Percentiles rank a stretch among this genome's conserved stretches.
phyloP scores from a whole-genome alignment of 2,329 filamentous ascomycete genomes.

The Diaporthe eres region DNA sequence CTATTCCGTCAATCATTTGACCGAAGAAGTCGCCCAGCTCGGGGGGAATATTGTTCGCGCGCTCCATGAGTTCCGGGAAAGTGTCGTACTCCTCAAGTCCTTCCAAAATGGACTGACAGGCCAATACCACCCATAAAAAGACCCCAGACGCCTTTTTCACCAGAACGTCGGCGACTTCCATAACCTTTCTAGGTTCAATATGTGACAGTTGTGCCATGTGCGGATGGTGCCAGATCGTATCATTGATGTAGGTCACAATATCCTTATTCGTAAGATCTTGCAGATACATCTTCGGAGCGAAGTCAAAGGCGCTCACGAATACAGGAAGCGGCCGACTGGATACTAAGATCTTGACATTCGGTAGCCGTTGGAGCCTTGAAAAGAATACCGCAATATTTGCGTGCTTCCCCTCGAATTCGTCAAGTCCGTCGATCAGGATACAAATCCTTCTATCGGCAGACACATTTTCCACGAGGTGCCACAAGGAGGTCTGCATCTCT shows the following conservation, averaged over 20 bases:
- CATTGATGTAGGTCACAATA: neutral
- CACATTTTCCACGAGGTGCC: too few species aligned
- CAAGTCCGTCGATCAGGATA: neutral
- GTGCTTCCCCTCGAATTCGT: slow-evolving; percentile 5
- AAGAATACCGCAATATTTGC: neutral
- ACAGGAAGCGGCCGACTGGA: neutral
- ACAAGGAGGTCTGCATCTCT: neutral
- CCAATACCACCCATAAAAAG: neutral
- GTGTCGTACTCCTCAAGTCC: neutral
- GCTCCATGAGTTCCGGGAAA: neutral
- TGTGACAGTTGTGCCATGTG: neutral
- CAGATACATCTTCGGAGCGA: neutral
- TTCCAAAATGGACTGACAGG: neutral
- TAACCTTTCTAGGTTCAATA: neutral
- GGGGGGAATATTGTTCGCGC: neutral
- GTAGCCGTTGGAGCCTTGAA: neutral
- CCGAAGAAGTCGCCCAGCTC: neutral
- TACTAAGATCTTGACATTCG: neutral
- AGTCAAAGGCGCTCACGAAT: neutral
- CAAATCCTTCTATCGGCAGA: too few species aligned
- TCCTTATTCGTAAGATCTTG: neutral
- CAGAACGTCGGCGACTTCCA: neutral
- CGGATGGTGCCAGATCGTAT: neutral
- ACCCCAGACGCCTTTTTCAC: neutral
- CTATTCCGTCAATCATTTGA: neutral